Conservation (phyloP, 345 rosid species). For the Ceriops zippeliana region DNA sequence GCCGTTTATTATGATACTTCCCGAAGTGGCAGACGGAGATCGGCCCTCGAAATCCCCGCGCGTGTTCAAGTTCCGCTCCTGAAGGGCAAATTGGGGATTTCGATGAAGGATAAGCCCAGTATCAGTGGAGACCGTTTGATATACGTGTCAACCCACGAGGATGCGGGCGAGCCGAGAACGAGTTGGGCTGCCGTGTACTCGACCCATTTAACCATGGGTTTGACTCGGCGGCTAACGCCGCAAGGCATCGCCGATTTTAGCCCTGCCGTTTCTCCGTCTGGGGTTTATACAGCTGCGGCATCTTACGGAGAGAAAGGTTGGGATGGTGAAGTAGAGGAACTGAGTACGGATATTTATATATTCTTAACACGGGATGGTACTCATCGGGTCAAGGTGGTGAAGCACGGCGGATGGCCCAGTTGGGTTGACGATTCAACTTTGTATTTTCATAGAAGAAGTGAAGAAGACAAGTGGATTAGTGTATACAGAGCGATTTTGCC, state of each 20-base stretch:
- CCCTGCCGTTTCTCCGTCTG: slow-evolving; percentile 83
- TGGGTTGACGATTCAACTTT: slow-evolving; percentile 78
- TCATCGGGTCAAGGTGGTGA: slow-evolving; percentile 62
- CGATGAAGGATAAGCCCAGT: slow-evolving; percentile 71
- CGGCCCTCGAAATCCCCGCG: slow-evolving; percentile 36
- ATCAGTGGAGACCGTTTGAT: slow-evolving; percentile 50
- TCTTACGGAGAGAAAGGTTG: slow-evolving; percentile 68
- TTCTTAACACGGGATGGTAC: slow-evolving; percentile 76
- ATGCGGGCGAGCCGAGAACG: slow-evolving; percentile 55
- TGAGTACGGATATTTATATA: slow-evolving; percentile 65
- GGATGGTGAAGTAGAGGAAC: slow-evolving; percentile 72
- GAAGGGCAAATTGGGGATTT: slow-evolving; percentile 38
- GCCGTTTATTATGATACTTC: slow-evolving; percentile 23
- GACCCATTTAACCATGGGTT: slow-evolving; percentile 51
- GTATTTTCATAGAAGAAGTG: slow-evolving; percentile 67
- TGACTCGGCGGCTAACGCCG: slow-evolving; percentile 69
- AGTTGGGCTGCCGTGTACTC: slow-evolving; percentile 86
- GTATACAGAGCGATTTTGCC: slow-evolving; percentile 57
- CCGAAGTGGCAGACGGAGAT: slow-evolving; percentile 23
- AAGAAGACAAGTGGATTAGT: slow-evolving; percentile 67
- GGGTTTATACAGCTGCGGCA: slow-evolving; percentile 66
- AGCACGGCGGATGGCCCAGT: slow-evolving; percentile 90
- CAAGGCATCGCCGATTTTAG: slow-evolving; percentile 65
- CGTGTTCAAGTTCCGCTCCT: slow-evolving; percentile 57
- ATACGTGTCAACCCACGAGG: slow-evolving; percentile 80